Evolutionary conservation across 2,329 filamentous ascomycete genomes (phyloP).

Genomic region (Paracamarosporium sp.): DNA sequence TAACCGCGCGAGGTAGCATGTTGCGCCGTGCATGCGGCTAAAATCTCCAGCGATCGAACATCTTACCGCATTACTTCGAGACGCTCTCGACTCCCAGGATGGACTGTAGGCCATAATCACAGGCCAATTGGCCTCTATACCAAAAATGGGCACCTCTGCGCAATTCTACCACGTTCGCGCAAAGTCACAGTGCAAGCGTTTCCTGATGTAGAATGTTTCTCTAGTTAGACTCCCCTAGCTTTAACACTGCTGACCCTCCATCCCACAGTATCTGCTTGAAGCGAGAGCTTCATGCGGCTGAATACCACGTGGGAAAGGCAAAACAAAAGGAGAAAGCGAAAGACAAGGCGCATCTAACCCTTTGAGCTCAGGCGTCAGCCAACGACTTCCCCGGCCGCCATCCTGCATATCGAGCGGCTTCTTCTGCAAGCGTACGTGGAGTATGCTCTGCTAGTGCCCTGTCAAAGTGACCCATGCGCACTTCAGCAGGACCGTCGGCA

Average conservation of each 20-base stretch:
- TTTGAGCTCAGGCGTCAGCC: constrained; percentile 19
- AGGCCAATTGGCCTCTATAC: too few relatives aligned
- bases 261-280: neutral
- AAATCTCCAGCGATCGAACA: constrained; percentile 6
- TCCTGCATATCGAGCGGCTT: constrained; percentile 52
- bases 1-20: constrained; percentile 2
- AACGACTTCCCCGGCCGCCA: constrained; percentile 47
- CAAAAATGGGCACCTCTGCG: too few relatives aligned
- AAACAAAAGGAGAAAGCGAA: too few relatives aligned
- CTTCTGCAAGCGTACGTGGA: constrained; percentile 49
- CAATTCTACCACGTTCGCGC: too few relatives aligned
- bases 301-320: too few relatives aligned
- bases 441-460: constrained; percentile 50
- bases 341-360: neutral
- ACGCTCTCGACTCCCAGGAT: neutral
- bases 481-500: constrained; percentile 27
- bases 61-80: neutral
- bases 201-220: too few relatives aligned
- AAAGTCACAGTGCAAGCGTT: too few relatives aligned
- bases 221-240: too few relatives aligned
- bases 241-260: too few relatives aligned
- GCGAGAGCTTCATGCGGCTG: constrained; percentile 15
- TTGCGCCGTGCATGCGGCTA: constrained; percentile 15
- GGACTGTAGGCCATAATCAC: too few relatives aligned
- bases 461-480: constrained; percentile 58